Evolutionary conservation across 2,329 filamentous ascomycete genomes (phyloP).

Genomic region (Botrytis fabae): DNA sequence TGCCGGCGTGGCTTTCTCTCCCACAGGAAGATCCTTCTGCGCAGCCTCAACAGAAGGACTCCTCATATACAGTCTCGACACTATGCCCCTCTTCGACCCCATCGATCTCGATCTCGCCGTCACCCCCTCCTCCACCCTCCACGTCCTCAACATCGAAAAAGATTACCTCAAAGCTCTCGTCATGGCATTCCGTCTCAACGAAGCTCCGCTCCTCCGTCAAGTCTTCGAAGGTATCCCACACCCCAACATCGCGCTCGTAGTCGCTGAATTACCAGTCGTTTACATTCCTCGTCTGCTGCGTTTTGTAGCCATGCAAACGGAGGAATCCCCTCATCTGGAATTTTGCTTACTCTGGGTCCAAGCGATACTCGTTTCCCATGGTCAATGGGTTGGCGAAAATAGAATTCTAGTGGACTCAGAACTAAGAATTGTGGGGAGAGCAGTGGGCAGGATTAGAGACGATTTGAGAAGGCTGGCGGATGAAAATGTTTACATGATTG

Average conservation of each 20-base stretch:
- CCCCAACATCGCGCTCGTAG: conserved; percentile 72
- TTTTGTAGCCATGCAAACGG: conserved; percentile 83
- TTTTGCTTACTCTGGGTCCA: conserved; percentile 95
- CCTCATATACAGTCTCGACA: conserved; percentile 89
- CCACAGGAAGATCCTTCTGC: conserved; percentile 87
- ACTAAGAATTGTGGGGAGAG: conserved; percentile 77
- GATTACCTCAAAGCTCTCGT: conserved; percentile 91
- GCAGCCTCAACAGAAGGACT: conserved; percentile 93
- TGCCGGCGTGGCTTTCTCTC: conserved; percentile 80
- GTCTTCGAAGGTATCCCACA: conserved; percentile 84
- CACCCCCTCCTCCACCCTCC: conserved; percentile 80
- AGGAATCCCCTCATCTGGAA: conserved; percentile 89
- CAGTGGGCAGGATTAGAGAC: conserved; percentile 75
- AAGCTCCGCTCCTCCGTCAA: conserved; percentile 74
- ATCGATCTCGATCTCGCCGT: conserved; percentile 95
- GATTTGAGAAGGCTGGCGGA: conserved; percentile 83
- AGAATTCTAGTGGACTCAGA: conserved; percentile 79
- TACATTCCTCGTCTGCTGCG: conserved; percentile 84
- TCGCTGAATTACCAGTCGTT: conserved; percentile 75
- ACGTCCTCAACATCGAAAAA: conserved; percentile 63
- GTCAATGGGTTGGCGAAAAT: conserved; percentile 80
- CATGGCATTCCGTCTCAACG: conserved; percentile 96
- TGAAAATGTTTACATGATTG: conserved; percentile 85
- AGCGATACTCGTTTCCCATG: conserved; percentile 76
- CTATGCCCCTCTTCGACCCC: conserved; percentile 82